Evolutionary conservation across 306 rosid genomes (phyloP).

Genomic region (Fragaria iinumae): DNA sequence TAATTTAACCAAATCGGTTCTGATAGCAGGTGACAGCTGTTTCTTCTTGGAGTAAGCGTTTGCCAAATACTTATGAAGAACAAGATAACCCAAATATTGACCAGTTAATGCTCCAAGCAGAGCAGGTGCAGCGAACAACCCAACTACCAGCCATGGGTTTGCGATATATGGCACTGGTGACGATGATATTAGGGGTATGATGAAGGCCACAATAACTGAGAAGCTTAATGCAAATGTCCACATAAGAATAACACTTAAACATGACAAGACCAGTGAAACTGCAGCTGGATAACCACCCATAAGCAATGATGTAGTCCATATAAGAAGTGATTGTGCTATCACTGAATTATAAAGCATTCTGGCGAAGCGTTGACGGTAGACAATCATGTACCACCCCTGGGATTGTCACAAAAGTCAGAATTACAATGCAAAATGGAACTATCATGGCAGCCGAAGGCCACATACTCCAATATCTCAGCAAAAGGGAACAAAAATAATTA

Average conservation of each 20-base stretch:
- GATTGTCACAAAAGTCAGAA: slow-evolving; percentile 27
- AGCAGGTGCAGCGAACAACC: slow-evolving; percentile 87
- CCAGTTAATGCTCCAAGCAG: slow-evolving; percentile 86
- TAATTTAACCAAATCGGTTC: slow-evolving; percentile 52
- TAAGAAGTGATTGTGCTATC: slow-evolving; percentile 78
- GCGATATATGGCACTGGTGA: slow-evolving; percentile 84
- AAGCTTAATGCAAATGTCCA: slow-evolving; percentile 71
- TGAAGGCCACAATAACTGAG: slow-evolving; percentile 54
- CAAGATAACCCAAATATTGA: slow-evolving; percentile 79
- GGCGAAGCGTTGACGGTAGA: slow-evolving; percentile 71
- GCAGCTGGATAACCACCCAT: slow-evolving; percentile 91
- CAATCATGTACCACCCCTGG: slow-evolving; percentile 89
- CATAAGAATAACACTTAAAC: slow-evolving; percentile 62
- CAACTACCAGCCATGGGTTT: slow-evolving; percentile 83
- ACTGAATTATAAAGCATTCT: slow-evolving; percentile 75
- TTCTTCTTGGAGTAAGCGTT: slow-evolving; percentile 52
- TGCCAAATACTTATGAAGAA: slow-evolving; percentile 57
- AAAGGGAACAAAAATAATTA: slow-evolving; percentile 9
- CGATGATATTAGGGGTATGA: slow-evolving; percentile 59
- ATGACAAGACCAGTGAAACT: slow-evolving; percentile 70
- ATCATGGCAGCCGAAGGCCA: slow-evolving; percentile 13
- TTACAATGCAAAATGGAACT: slow-evolving; percentile 26
- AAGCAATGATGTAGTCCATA: slow-evolving; percentile 74
- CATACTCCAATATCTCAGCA: neutral
- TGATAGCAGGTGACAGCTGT: slow-evolving; percentile 45